Evolutionary conservation across 768 basidiomycete genomes (phyloP).

Genomic region (Pleurotus giganteus): DNA sequence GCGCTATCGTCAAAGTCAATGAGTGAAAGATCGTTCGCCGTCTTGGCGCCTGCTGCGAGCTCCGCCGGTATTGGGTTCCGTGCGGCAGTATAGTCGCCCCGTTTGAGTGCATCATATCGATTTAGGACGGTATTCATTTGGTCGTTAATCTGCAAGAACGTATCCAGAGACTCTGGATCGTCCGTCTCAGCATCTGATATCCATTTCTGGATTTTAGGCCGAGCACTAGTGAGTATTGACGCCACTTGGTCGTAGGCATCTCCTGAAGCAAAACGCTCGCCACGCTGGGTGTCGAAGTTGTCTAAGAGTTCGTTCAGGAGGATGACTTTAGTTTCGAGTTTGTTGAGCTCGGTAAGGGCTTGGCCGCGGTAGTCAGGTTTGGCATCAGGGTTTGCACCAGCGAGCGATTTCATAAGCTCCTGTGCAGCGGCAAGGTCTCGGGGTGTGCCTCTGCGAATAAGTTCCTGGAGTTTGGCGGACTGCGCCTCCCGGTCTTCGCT

Average conservation of each 20-base stretch:
- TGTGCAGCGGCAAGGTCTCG: conserved; percentile 94
- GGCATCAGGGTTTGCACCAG: conserved; percentile 92
- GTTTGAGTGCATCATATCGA: conserved; percentile 92
- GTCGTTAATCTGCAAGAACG: conserved; percentile 94
- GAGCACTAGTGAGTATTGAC: conserved; percentile 69
- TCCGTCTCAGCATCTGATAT: conserved; percentile 90
- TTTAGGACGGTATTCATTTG: conserved; percentile 91
- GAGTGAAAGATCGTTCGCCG: conserved; percentile 44
- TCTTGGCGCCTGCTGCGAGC: conserved; percentile 35
- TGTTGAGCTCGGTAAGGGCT: conserved; percentile 86
- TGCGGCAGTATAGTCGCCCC: conserved; percentile 77
- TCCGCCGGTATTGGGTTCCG: conserved; percentile 69
- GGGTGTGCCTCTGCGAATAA: conserved; percentile 94
- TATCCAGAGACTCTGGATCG: conserved; percentile 89
- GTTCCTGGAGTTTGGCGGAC: conserved; percentile 96
- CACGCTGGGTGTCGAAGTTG: conserved; percentile 69
- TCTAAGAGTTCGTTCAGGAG: conserved; percentile 97
- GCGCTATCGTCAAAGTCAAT: conserved; percentile 74
- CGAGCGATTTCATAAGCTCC: conserved; percentile 93
- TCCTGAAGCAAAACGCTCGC: conserved; percentile 81
- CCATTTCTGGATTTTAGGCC: conserved; percentile 98
- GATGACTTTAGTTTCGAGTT: conserved; percentile 92
- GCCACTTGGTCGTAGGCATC: conserved; percentile 99
- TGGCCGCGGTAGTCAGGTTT: conserved; percentile 94
- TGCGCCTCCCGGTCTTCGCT: conserved; percentile 94